Evolutionary conservation across 345 rosid genomes (phyloP), one percentile per base, ranked within the genome.

Genomic region (Mallotus nudiflorus): DNA sequence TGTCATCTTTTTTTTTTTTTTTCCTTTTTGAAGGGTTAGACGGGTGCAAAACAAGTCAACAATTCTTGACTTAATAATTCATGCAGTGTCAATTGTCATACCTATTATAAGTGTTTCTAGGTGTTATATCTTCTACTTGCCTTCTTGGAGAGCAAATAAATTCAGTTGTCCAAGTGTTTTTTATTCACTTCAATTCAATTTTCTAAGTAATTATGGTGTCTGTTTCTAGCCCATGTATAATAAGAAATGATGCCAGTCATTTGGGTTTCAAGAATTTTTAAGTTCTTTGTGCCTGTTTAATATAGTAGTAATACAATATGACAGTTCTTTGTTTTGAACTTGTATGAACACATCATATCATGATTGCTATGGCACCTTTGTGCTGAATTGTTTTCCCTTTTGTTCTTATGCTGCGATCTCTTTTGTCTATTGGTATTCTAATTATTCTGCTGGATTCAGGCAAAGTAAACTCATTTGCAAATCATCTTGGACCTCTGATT

Each of bases 401-500:
- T 24, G 37, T 9, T n/a, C 18, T 7, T 0, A 12, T 3, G 22
- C 39, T 39, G 24, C 37, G 8, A n/a, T 35, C 45, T 65, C 42
- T 33, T 22, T 12, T 33, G 46, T 28, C 18, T 12, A 50, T 45
- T 3, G 7, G 20, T 7, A 8, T n/a, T 18, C 42, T 62, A 9
- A 5, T 44, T 9, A 39, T 42, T 68, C 9, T 68, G 40, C 42
- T 42, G 50, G 51, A 68, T 42, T 56, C 63, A 68, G 54, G 71
- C 42, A 68, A 68, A 68, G 63, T 68, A 68, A 56, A 42, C 53
- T 68, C 71, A 29, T 68, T 40, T 62, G 39, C 75, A 29, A 55
- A 35, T 46, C 67, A 56, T 31, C 9, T 55, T 54, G 40, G 50
- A 16, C 53, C 61, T 55, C 56, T 64, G 44, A 6, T 57, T 65